Evolutionary conservation across 352 stramenopile genomes (phyloP).

Genomic region (Phytophthora nicotianae): DNA sequence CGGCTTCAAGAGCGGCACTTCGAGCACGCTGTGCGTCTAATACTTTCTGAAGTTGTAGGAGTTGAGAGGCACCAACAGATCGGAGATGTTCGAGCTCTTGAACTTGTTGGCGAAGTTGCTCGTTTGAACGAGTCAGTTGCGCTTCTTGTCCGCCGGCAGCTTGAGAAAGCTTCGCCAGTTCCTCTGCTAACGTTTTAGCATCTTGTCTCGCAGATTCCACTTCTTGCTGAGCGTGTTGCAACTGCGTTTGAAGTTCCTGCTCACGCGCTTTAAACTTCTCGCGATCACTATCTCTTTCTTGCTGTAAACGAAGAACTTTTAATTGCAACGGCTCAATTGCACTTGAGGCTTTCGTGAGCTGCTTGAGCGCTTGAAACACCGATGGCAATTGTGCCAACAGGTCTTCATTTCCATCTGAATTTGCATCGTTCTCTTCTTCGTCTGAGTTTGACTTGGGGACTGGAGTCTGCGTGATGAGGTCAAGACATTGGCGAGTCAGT

Average conservation of each 20-base stretch:
- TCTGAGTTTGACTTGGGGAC: conserved; percentile 8
- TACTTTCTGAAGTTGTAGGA: conserved; percentile 65
- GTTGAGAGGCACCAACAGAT: conserved; percentile 38
- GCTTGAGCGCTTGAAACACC: conserved; percentile 27
- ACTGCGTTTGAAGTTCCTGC: conserved; percentile 46
- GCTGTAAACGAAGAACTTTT: conserved; percentile 47
- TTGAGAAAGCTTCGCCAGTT: conserved; percentile 56
- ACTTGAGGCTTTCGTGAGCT: conserved; percentile 23
- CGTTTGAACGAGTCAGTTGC: conserved; percentile 45
- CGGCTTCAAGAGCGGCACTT: conserved; percentile 53
- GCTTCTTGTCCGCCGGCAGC: conserved; percentile 43
- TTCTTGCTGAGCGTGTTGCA: conserved; percentile 39
- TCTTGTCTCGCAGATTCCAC: conserved; percentile 47
- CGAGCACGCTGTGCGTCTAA: conserved; percentile 54
- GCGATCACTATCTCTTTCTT: conserved; percentile 52
- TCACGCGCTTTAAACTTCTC: conserved; percentile 46
- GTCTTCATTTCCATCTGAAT: conserved; percentile 16
- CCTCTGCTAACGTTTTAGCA: conserved; percentile 51
- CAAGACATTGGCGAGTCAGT: conserved; percentile 28
- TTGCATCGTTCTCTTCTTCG: conserved; percentile 9
- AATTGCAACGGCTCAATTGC: conserved; percentile 54
- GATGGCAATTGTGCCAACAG: conserved; percentile 21
- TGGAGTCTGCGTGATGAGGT: conserved; percentile 35
- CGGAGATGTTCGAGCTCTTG: conserved; percentile 60
- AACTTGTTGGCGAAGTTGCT: conserved; percentile 54